Evolutionary conservation across 176 grass and related monocot species (phyloP), one percentile per base, ranked within the genome.

Genomic region (Hsuehochloa calcarea): DNA sequence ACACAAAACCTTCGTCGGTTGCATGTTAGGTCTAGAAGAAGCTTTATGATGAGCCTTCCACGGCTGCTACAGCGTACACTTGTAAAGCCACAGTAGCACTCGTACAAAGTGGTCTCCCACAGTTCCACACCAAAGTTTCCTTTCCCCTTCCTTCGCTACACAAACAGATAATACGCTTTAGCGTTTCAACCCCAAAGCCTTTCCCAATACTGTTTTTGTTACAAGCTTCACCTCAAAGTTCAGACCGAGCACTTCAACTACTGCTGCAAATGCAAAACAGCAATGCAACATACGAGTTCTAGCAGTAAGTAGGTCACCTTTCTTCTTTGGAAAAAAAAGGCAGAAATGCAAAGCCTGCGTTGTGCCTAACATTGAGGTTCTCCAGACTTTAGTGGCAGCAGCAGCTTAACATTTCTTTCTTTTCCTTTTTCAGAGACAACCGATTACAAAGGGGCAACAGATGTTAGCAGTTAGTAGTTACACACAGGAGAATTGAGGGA

Each of bases 51-150:
- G 43, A 27, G 39, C 10, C 41, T 17, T 26, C 39, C 63, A 49
- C 40, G 71, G 72, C 52, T 2, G 65, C 86, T 64, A 56, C 56
- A 26, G 87, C 44, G n/a, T 59, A 68, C 85, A 75, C 70, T 65
- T 81, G 74, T 83, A 72, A 71, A 60, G 34, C 84, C 45, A 70
- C 72, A 71, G 80, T 11, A 40, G 11, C 80, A 16, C 43, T 43
- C 65, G 71, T 70, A 78, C 80, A 84, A 67, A 68, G 72, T 19
- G 82, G 15, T 67, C 45, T 5, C 51, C 51, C 50, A 87, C 86
- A 62, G 55, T 50, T 64, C 44, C 15, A 16, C 54, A 10, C 65
- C 25, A 73, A 60, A 60, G 56, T 60, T 60, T n/a, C 16, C 5
- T 31, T 31, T 34, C 11, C 17, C 23, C 59, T 58, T 75, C 52